Evolutionary conservation across 768 basidiomycete species (phyloP), one percentile per base, ranked within the genome.

Genomic region (Calocera cornea): DNA sequence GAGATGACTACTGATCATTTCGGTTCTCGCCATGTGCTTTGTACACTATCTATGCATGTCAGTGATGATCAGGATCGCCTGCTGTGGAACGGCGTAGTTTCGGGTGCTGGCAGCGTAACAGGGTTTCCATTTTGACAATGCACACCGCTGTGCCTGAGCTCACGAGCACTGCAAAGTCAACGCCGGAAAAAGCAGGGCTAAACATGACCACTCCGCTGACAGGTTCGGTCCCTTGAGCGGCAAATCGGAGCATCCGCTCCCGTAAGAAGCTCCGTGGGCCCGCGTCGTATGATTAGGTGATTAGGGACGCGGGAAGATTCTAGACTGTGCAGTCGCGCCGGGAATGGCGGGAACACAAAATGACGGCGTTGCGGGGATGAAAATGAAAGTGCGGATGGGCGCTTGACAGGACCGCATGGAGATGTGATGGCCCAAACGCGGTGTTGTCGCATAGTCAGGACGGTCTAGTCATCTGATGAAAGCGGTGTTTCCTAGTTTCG

Each of bases 1-100:
- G 80, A 1, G 78, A 78, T 65, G 80, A 81, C 68, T 81, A 81
- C 69, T 81, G 71, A 66, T 41, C 65, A 8, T 2, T 63, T 31
- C 7, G 2, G 34, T 36, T 14, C 34, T 64, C 10, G 14, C 5
- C 19, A 19, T 60, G 27, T 33, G 5, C 24, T 47, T 7, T 60
- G 54, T 60, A 60, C 31, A 60, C 19, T 60, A 60, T 60, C 27
- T 29, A 60, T 29, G 54, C 54, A 27, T 60, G 27, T 29, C 27
- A 60, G 31, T 60, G 27, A 60, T 38, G 36, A 38, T 38, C 14
- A 38, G 36, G 36, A 38, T 38, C 36, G 14, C 7, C 36, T 38
- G 14, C 14, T 38, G 14, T 38, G 5, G 36, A 38, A 5, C 36
- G 7, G 14, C 14, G 36, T 38, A n/a, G 5, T 38, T 38, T 38